Evolutionary conservation across 2,329 filamentous ascomycete species (phyloP).

Genomic region (Trichophaea hybrida): DNA sequence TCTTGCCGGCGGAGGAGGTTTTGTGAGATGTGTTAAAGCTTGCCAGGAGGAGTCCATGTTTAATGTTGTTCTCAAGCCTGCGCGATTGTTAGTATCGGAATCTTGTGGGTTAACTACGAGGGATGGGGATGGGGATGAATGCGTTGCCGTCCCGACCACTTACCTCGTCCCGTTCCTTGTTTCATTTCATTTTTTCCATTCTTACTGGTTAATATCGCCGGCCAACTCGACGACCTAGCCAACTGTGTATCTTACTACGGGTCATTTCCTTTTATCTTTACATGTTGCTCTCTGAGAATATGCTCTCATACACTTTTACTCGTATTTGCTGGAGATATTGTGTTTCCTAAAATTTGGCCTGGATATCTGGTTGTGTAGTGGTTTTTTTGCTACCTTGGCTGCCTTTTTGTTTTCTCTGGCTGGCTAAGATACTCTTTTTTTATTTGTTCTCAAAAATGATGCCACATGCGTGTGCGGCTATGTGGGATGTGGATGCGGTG

Average conservation of each 20-base stretch:
- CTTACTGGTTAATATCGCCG: not conserved
- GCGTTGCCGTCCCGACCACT: not conserved
- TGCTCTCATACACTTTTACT: not conserved
- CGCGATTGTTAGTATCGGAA: not conserved
- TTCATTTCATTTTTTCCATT: not conserved
- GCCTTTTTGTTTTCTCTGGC: constrained; percentile 9
- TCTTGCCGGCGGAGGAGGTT: not conserved
- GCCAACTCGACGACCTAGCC: not conserved
- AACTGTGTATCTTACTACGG: not conserved
- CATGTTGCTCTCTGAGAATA: not conserved
- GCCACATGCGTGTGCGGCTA: not conserved
- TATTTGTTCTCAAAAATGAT: not conserved
- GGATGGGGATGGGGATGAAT: not conserved
- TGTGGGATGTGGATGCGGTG: not conserved
- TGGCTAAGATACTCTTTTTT: not conserved
- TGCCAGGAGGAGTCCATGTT: not conserved
- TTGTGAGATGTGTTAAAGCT: not conserved
- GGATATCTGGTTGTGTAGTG: not conserved
- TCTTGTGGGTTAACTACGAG: not conserved
- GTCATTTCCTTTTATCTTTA: not conserved
- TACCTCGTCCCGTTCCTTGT: not conserved
- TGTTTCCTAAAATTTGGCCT: no score
- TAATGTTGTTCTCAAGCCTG: not conserved
- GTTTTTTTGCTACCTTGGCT: constrained; percentile 15
- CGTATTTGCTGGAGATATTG: no score